Base-by-base conservation (phyloP, 441 rosid genomes). In the Francoa sonchifolia region DNA sequence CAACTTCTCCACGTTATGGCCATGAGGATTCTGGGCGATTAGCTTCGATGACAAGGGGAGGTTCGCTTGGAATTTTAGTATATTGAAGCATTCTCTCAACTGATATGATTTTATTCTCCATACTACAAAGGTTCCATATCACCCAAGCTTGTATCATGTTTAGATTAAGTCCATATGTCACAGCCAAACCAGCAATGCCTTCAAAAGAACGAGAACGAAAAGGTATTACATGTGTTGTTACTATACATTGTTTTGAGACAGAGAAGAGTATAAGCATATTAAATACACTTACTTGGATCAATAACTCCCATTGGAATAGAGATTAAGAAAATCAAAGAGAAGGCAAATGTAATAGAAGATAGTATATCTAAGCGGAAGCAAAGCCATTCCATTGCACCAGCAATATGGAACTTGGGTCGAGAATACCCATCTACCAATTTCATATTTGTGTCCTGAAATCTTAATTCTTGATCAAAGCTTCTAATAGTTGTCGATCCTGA, bases 351-450 rank as follows among this genome's bases (percentile, higher is more conserved):
- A 52, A 90, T 80, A 65, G 82, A 82, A 30, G 99, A 90, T 38
- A 90, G 68, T 33, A 90, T 3, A 65, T 86, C 86, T 55, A 92
- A 67, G 48, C 99, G 72, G 72, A 80, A 92, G 44, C 88, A 86
- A 55, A 92, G 92, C 99, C 99, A 92, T 50, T 92, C 99, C 96
- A 92, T 86, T 32, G 99, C 96, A 11, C 95, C 57, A 40, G 65
- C 59, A 53, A 70, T 74, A 61, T 92, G 95, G 67, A 92, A 92
- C 99, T 95, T 86, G 43, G 99, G 96, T 63, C 84, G 81, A 20
- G 99, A 83, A 56, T 78, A 85, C 58, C 54, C 60, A 56, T 92
- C 92, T 39, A 86, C 63, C 16, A 86, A 94, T 33, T 29, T 48
- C 16, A 86, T 82, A 52, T 92, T 92, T 48, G 75, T 59, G 45